A percentile compares a stretch with the other conserved stretches of the same genome.
These are phyloP conservation scores for Tuber magnatum DNA, from an alignment of 495 filamentous ascomycete species.

Conservation along the genomic window DNA sequence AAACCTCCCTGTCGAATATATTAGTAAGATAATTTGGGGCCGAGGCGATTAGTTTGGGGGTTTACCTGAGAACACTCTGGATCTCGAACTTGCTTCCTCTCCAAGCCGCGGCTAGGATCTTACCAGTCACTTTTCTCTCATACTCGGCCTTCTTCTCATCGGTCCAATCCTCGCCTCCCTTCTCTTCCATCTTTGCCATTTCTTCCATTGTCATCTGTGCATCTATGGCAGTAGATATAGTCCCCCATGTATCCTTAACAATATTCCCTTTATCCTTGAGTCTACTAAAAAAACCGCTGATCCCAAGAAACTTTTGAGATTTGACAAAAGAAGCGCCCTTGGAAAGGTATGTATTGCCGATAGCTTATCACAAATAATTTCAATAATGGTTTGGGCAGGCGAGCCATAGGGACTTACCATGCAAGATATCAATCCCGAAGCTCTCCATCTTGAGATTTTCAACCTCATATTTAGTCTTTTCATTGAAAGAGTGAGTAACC, in stretches of 20 bases:
- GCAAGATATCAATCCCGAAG: slow-evolving; percentile 93
- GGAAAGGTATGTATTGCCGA: slow-evolving; percentile 78
- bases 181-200: slow-evolving; percentile 93
- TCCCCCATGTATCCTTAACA: slow-evolving; percentile 97
- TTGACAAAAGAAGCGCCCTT: slow-evolving; percentile 85
- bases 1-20: slow-evolving; percentile 33
- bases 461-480: slow-evolving; percentile 88
- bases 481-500: slow-evolving; percentile 81
- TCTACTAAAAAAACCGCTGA: slow-evolving; percentile 85
- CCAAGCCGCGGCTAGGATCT: slow-evolving; percentile 98
- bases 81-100: slow-evolving; percentile 96
- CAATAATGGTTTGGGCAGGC: not conserved
- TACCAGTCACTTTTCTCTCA: slow-evolving; percentile 88
- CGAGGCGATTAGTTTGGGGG: not conserved
- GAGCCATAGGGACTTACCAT: slow-evolving; percentile 43
- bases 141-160: slow-evolving; percentile 97
- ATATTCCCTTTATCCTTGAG: slow-evolving; percentile 95
- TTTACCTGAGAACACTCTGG: slow-evolving; percentile 81
- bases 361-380: slow-evolving; percentile 48
- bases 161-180: slow-evolving; percentile 95
- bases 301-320: slow-evolving; percentile 92
- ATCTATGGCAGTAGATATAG: slow-evolving; percentile 93
- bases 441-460: slow-evolving; percentile 99
- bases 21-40: not conserved
- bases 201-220: slow-evolving; percentile 98